Evolutionary conservation across 805 yeast species (phyloP).

Genomic region (Saturnispora bothae): DNA sequence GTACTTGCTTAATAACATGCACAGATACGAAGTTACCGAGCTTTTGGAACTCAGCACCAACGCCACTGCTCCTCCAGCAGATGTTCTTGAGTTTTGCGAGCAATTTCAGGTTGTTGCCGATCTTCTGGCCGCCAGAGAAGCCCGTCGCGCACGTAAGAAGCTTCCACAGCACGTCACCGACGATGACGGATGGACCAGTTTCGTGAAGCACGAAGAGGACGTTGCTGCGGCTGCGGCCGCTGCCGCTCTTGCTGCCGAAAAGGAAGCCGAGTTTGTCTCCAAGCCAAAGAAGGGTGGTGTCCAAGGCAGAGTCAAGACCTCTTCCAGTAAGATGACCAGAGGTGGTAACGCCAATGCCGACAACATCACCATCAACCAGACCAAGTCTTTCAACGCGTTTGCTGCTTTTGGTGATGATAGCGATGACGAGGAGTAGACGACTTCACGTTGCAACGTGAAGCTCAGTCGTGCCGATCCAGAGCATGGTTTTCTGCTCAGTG

Average conservation of each 20-base stretch:
- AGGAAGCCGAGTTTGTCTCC: slow-evolving; percentile 30
- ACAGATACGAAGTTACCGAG: slow-evolving; percentile 5
- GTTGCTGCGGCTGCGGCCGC: slow-evolving; percentile 31
- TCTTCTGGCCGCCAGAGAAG: slow-evolving; percentile 6
- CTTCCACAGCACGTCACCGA: slow-evolving; percentile 45
- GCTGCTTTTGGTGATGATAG: slow-evolving; percentile 61
- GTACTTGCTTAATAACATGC: slow-evolving; percentile 3
- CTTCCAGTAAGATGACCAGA: slow-evolving; percentile 63
- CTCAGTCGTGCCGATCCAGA: too few species aligned
- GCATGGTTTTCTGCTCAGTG: too few species aligned
- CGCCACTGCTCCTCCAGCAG: slow-evolving; percentile 3
- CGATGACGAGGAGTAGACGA: slow-evolving; percentile 8
- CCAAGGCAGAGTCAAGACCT: slow-evolving; percentile 51
- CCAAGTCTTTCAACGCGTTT: slow-evolving; percentile 65
- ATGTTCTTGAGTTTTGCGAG: slow-evolving; percentile 3
- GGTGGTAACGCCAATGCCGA: slow-evolving; percentile 61
- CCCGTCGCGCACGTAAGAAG: slow-evolving; percentile 18
- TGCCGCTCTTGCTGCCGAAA: slow-evolving; percentile 27
- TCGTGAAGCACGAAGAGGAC: slow-evolving; percentile 27
- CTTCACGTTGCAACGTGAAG: too few species aligned
- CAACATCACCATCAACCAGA: slow-evolving; percentile 55
- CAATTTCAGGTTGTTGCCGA: slow-evolving; percentile 6
- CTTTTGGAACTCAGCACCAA: slow-evolving; percentile 3
- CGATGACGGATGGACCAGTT: slow-evolving; percentile 78
- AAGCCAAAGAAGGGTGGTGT: slow-evolving; percentile 28